Base-by-base conservation (phyloP, 2,329 filamentous ascomycete genomes). In the Periconia macrospinosa region DNA sequence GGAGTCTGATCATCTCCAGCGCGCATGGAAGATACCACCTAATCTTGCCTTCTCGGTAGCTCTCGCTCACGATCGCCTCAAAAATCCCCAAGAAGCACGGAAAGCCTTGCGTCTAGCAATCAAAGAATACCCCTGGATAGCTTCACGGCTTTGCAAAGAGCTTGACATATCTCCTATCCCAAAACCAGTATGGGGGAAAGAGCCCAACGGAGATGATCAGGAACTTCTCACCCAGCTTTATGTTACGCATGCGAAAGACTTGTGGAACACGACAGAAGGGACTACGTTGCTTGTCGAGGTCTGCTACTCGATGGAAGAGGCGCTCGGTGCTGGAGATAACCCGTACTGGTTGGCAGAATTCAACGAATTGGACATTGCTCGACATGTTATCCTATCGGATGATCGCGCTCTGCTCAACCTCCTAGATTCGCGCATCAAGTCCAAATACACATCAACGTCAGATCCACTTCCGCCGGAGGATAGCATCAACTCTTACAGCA, bases 241-340 rank as follows among this genome's bases (percentile, higher is more conserved):
- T 68, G 81, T 91, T 27, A 80, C 85, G 52, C 85, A 89, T 43
- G 83, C 89, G 5, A 93, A 92, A 67, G 89, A 93, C 62, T 77
- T 96, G 3, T 97, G 92, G 92, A 92, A 92, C 68, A 91, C 87
- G 3, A 82, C 89, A 0, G 87, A 91, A 64, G 85, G 84, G 14
- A 86, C 82, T 3, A 76, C 79, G 5, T 75, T 96, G 8, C 82
- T 97, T 1, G 81, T 87, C 30, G 86, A 90, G 63, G 84, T 88
- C 15, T 87, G 86, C 43, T 83, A 84, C 56, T 81, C 81, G 11
- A 59, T 71, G 33, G 64, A 68, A 27, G 58, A 68, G 40, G 56
- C 59, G 9, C 54, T 70, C 5, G 61, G 55, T n/a, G 56, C 58
- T 18, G 65, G 63, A 30, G 59, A 64, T 17, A 46, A 62, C 17